Evolutionary conservation across 1,139 yeast genomes (phyloP).

Genomic region (Geotrichum reessii): DNA sequence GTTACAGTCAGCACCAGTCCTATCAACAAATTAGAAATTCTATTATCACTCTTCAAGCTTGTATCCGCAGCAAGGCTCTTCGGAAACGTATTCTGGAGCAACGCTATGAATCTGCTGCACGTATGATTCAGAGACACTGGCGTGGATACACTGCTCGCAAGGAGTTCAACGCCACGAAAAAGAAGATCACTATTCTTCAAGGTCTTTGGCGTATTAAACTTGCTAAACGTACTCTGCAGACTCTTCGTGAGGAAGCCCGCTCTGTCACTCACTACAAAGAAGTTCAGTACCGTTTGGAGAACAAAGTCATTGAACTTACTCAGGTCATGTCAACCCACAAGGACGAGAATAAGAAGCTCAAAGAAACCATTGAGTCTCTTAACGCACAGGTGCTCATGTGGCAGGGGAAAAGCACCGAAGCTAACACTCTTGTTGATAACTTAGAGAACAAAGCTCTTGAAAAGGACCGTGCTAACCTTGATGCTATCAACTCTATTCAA

Average conservation of each 20-base stretch:
- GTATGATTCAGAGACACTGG: constrained; percentile 61
- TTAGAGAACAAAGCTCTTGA: constrained; percentile 49
- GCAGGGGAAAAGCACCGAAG: constrained; percentile 32
- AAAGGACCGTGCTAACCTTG: constrained; percentile 51
- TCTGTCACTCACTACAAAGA: constrained; percentile 86
- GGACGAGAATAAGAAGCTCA: constrained; percentile 71
- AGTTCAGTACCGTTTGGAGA: constrained; percentile 87
- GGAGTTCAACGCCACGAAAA: constrained; percentile 40
- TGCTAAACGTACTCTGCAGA: constrained; percentile 61
- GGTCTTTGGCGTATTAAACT: constrained; percentile 68
- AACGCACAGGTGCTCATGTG: constrained; percentile 35
- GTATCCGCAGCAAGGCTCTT: constrained; percentile 61
- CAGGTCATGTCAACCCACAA: constrained; percentile 73
- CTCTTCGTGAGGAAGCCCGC: constrained; percentile 76
- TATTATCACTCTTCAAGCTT: constrained; percentile 58
- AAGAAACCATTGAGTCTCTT: constrained; percentile 53
- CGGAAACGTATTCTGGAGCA: constrained; percentile 45
- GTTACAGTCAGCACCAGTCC: constrained; percentile 50
- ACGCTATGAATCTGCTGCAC: constrained; percentile 61
- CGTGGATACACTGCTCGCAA: constrained; percentile 54
- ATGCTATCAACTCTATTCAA: constrained; percentile 44
- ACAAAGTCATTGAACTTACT: constrained; percentile 90
- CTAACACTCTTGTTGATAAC: constrained; percentile 28
- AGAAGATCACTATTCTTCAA: constrained; percentile 67
- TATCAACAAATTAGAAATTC: constrained; percentile 44